Conservation (phyloP, 169 alveolate species). For the Plasmodium gallinaceum region DNA sequence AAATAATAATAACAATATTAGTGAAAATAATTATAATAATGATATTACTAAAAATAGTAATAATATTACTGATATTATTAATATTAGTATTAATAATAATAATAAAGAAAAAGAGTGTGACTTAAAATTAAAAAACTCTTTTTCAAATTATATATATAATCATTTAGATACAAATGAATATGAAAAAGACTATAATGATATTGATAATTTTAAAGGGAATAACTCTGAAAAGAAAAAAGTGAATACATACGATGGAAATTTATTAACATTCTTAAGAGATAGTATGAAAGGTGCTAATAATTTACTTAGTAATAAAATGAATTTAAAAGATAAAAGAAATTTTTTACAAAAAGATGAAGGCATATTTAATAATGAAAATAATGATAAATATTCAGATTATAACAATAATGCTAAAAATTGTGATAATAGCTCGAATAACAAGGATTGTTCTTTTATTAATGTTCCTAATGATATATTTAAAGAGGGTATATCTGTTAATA, state of each 20-base stretch:
- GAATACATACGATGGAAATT: neutral
- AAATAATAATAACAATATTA: neutral
- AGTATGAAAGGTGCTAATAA: conserved; percentile 12
- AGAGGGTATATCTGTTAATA: neutral
- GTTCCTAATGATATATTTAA: neutral
- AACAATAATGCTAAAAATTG: neutral
- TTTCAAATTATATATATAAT: conserved; percentile 13
- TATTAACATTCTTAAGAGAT: neutral
- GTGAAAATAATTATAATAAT: neutral
- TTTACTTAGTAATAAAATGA: neutral
- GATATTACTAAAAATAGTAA: neutral
- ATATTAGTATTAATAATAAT: neutral
- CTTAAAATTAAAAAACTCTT: conserved; percentile 1
- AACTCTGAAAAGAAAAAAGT: neutral
- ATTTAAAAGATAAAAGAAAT: conserved; percentile 1
- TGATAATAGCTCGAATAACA: no score
- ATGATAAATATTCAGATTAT: neutral
- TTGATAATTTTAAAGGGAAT: conserved; percentile 11
- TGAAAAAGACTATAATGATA: neutral
- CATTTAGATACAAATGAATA: conserved; percentile 12
- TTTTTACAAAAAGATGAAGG: neutral
- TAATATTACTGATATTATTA: neutral
- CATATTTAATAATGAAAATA: neutral
- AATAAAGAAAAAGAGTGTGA: conserved; percentile 1
- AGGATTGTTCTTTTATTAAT: neutral